Evolutionary conservation across 345 rosid species (phyloP).

Genomic region (Camelina neglecta): DNA sequence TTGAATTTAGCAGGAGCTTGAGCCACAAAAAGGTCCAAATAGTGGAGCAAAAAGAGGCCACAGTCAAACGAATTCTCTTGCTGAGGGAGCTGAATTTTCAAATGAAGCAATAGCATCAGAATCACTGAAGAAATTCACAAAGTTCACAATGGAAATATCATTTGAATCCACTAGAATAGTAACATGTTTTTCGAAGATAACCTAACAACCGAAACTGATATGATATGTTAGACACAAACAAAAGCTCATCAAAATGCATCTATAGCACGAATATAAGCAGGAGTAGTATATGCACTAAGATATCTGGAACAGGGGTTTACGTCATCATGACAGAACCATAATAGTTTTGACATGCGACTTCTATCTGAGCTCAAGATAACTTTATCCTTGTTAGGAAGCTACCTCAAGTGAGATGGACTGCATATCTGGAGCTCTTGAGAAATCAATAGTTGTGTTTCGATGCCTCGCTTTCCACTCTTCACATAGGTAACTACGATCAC

Average conservation of each 20-base stretch:
- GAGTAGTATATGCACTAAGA: not conserved
- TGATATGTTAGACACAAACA: slow-evolving; percentile 20
- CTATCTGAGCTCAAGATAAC: slow-evolving; percentile 23
- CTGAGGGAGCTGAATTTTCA: slow-evolving; percentile 78
- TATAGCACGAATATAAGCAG: slow-evolving; percentile 7
- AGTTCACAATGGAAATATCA: slow-evolving; percentile 9
- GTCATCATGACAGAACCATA: not conserved
- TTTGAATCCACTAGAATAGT: not conserved
- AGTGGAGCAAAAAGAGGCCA: slow-evolving; percentile 94
- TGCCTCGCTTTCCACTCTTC: slow-evolving; percentile 96
- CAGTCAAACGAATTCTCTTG: slow-evolving; percentile 94
- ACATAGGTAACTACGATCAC: slow-evolving; percentile 69
- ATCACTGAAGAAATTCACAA: slow-evolving; percentile 18
- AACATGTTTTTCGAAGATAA: not conserved
- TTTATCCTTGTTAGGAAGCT: slow-evolving; percentile 36
- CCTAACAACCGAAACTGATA: slow-evolving; percentile 1
- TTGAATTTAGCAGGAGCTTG: slow-evolving; percentile 74
- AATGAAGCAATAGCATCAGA: slow-evolving; percentile 32
- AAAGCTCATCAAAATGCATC: slow-evolving; percentile 12
- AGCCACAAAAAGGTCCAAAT: slow-evolving; percentile 73
- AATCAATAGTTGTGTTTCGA: slow-evolving; percentile 49
- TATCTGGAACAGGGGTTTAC: slow-evolving; percentile 12
- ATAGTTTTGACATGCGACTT: slow-evolving; percentile 13
- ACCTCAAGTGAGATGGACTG: slow-evolving; percentile 85
- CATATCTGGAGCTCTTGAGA: slow-evolving; percentile 59